A percentile compares a stretch with the other conserved stretches of the same genome.
Evolutionary conservation across 176 grass and related monocot genomes (phyloP).

Genomic region (Rhipidocladum racemiflorum): DNA sequence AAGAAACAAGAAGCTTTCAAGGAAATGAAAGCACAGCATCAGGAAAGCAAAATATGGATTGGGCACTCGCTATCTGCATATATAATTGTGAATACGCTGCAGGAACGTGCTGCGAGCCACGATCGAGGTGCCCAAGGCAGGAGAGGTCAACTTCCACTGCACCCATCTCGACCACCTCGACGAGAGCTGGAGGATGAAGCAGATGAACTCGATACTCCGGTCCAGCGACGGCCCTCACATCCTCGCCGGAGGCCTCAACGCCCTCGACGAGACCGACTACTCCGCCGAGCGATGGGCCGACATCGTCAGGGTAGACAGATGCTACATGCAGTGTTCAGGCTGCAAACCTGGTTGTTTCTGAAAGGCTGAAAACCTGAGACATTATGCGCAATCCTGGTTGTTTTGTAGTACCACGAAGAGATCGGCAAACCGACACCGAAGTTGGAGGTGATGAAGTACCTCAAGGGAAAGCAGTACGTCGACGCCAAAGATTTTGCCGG

Average conservation of each 20-base stretch:
- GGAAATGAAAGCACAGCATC: not conserved
- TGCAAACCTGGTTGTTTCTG: too few relatives aligned
- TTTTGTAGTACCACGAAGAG: constrained; percentile 81
- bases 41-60: constrained; percentile 3
- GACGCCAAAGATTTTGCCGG: constrained; percentile 93
- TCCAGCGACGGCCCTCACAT: constrained; percentile 71
- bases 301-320: constrained; percentile 69
- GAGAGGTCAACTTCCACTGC: constrained; percentile 94
- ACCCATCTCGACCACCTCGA: constrained; percentile 98
- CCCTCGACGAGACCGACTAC: constrained; percentile 91
- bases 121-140: constrained; percentile 72
- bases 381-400: not conserved
- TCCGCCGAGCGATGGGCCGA: constrained; percentile 78
- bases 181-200: constrained; percentile 92
- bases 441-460: constrained; percentile 90
- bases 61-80: constrained; percentile 12
- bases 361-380: not conserved
- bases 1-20: not conserved
- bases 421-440: constrained; percentile 95
- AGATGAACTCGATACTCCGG: constrained; percentile 74
- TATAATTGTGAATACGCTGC: not conserved
- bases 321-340: not conserved
- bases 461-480: constrained; percentile 73
- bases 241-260: constrained; percentile 82
- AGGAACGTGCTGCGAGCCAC: constrained; percentile 95